Percentiles rank a stretch among this genome's conserved stretches.
These are phyloP conservation scores for Physcia stellaris DNA, from an alignment of 495 filamentous ascomycete species.

Conservation along the genomic window DNA sequence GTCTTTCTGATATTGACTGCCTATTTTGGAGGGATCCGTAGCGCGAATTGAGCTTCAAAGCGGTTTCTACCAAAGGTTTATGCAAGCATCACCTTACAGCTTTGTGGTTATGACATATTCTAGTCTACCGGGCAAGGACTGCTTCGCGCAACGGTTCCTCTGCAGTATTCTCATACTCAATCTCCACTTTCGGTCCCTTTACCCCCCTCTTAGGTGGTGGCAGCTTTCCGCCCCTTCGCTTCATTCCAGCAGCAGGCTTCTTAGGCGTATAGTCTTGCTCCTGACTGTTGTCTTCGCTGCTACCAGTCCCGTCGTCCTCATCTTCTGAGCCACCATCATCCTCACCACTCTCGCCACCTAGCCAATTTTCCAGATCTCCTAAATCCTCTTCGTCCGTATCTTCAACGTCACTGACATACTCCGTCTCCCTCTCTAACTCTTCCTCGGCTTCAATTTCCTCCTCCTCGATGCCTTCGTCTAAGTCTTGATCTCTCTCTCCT, in stretches of 20 bases:
- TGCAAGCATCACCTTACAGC: too few species aligned
- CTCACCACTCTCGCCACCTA: conserved; percentile 47
- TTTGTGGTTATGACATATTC: too few species aligned
- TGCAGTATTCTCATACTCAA: conserved; percentile 63
- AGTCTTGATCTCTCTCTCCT: conserved; percentile 70
- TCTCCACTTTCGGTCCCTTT: conserved; percentile 52
- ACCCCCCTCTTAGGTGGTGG: conserved; percentile 48
- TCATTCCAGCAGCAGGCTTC: conserved; percentile 43
- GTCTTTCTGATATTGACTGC: too few species aligned
- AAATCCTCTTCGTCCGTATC: conserved; percentile 54
- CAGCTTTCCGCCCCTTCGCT: conserved; percentile 50
- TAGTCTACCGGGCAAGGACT: too few species aligned
- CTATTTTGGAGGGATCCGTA: too few species aligned
- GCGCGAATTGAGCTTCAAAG: too few species aligned
- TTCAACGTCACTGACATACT: conserved; percentile 70
- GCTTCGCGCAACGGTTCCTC: conserved; percentile 39
- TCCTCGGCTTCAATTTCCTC: conserved; percentile 60
- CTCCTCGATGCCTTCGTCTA: conserved; percentile 73
- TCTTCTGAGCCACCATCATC: conserved; percentile 36
- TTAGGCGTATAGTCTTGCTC: conserved; percentile 22
- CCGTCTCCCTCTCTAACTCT: conserved; percentile 51
- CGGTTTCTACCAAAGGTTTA: too few species aligned
- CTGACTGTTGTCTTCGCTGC: conserved; percentile 25
- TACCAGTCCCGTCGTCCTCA: conserved; percentile 31
- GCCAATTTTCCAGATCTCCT: conserved; percentile 64